Evolutionary conservation across 441 rosid genomes (phyloP).

Genomic region (Daphne laureola): DNA sequence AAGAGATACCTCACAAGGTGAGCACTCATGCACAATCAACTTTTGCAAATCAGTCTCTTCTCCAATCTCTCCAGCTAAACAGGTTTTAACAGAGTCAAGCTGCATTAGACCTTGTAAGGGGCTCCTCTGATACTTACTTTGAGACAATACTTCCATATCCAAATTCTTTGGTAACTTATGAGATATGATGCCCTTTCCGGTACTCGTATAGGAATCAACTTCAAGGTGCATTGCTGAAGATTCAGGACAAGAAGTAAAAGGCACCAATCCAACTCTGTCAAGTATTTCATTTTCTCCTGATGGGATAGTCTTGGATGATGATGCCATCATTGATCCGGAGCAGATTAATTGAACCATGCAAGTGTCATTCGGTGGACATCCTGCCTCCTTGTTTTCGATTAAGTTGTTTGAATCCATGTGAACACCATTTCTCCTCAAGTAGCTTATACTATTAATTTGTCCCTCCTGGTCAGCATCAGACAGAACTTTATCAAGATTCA

Average conservation of each 20-base stretch:
- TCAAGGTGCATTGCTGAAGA: conserved; percentile 16
- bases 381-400: conserved; percentile 24
- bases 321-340: conserved; percentile 16
- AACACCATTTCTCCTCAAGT: conserved; percentile 14
- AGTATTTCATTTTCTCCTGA: conserved; percentile 23
- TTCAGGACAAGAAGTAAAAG: conserved; percentile 15
- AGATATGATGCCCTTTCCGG: conserved; percentile 17
- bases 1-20: conserved; percentile 32
- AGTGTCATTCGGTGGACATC: conserved; percentile 11
- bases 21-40: conserved; percentile 16
- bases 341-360: conserved; percentile 22
- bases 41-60: too few relatives aligned
- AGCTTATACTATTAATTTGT: conserved; percentile 9
- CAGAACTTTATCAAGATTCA: conserved; percentile 37
- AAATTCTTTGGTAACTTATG: conserved; percentile 26
- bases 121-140: conserved; percentile 14
- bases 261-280: conserved; percentile 10
- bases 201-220: conserved; percentile 18
- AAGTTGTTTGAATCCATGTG: conserved; percentile 16
- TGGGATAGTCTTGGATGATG: conserved; percentile 19
- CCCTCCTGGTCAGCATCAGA: conserved; percentile 25
- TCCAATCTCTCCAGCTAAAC: too few relatives aligned
- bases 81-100: too few relatives aligned
- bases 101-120: too few relatives aligned
- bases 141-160: conserved; percentile 25